Base-by-base conservation (phyloP, 495 filamentous ascomycete species). In the Xylaria scruposa region DNA sequence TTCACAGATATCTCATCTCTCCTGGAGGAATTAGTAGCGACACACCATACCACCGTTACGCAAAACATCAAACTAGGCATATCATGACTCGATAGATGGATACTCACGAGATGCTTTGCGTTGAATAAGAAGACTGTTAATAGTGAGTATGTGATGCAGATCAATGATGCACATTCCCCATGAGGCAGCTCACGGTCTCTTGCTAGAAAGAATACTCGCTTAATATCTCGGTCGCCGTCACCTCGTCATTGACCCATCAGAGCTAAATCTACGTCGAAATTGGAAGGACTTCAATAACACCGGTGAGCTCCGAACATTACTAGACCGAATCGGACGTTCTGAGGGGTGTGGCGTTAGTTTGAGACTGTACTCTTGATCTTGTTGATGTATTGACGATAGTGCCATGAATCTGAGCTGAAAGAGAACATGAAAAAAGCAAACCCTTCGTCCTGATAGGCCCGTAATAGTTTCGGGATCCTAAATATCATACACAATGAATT, bases 221-320 rank as follows among this genome's bases (percentile, higher is more conserved):
- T 42, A 36, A 42, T 42, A 36, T 44, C 61, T 64, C n/a, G 6
- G 24, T 9, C n/a, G 31, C 56, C 31, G 46, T 9, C 40, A 31
- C 6, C 4, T 62, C n/a, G 9, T 46, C 36, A 40, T 63, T 40
- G 4, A 10, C 60, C 33, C 10, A n/a, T 61, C 7, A 4, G 59
- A 24, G 21, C 60, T 19, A 42, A 9, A 10, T 6, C 12, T 17
- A 12, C 19, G 9, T 65, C 62, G 26, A 47, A 33, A 65, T 65
- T 10, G 42, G 40, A 49, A 33, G 42, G 61, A 31, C 10, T 64
- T 38, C 12, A 31, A 33, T 12, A 19, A 15, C 17, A 10, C 6
- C 62, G 44, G 24, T 51, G 62, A 47, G 42, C n/a, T 62, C 36
- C 60, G 60, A 47, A 62, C 5, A 44, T 10, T 44, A n/a, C 24